Evolutionary conservation across 139 green algal species (phyloP).

Genomic region (Tetradesmus obliquus): DNA sequence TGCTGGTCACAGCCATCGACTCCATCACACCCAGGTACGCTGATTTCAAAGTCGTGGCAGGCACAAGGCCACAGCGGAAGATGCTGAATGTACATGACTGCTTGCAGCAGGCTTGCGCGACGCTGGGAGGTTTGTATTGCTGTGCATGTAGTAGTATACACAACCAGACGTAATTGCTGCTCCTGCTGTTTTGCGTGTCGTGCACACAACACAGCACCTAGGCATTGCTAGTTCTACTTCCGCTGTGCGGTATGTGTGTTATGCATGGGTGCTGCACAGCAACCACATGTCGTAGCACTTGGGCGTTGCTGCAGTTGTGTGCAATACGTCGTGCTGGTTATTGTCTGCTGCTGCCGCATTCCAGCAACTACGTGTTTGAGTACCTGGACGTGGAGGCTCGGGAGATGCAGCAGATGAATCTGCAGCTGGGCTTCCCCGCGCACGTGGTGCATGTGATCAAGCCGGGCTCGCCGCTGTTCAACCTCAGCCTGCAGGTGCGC

Average conservation of each 20-base stretch:
- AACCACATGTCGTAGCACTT: not conserved
- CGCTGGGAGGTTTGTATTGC: too few species aligned
- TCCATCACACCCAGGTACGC: constrained; percentile 60
- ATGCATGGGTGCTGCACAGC: too few species aligned
- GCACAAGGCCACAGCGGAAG: too few species aligned
- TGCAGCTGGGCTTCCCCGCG: constrained; percentile 69
- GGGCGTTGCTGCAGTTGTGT: not conserved
- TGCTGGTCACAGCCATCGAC: constrained; percentile 63
- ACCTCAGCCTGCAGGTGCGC: constrained; percentile 50
- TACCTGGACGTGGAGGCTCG: constrained; percentile 47
- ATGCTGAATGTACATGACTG: too few species aligned
- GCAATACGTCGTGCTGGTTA: not conserved
- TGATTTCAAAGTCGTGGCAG: not conserved
- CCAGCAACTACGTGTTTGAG: constrained; percentile 60
- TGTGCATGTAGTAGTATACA: too few species aligned
- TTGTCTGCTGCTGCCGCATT: too few species aligned
- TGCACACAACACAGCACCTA: too few species aligned
- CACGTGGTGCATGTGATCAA: constrained; percentile 66
- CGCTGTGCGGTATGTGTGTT: too few species aligned
- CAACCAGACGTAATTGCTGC: too few species aligned
- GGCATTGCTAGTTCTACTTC: too few species aligned
- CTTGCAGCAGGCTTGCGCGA: too few species aligned
- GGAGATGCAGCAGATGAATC: constrained; percentile 63
- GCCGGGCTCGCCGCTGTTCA: constrained; percentile 60
- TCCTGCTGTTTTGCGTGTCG: too few species aligned